These are phyloP conservation scores for Pseudogymnoascus sp. DNA, from an alignment of 2,329 filamentous ascomycete species.

Conservation along the genomic window DNA sequence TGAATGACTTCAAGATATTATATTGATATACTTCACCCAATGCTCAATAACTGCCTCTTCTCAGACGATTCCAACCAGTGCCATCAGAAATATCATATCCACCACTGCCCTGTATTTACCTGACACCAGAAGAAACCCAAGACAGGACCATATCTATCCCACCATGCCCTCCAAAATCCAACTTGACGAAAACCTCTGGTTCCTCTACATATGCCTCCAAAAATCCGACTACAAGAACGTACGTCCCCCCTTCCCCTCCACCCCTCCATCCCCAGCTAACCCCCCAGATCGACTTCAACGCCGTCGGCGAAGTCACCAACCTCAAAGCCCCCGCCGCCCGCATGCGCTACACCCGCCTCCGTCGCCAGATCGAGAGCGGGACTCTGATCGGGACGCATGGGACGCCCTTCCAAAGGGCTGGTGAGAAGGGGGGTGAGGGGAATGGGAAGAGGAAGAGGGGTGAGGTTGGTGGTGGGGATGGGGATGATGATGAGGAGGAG, in stretches of 20 bases:
- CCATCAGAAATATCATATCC: not conserved
- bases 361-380: slow-evolving; percentile 26
- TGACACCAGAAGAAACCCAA: too few species aligned
- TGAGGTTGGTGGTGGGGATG: too few species aligned
- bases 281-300: slow-evolving; percentile 34
- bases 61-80: not conserved
- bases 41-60: not conserved
- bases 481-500: too few species aligned
- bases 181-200: slow-evolving; percentile 33
- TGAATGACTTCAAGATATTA: not conserved
- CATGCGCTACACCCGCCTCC: slow-evolving; percentile 33
- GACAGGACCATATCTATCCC: not conserved
- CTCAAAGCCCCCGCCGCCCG: slow-evolving; percentile 32
- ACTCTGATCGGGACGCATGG: slow-evolving; percentile 17
- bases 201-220: slow-evolving; percentile 36
- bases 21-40: not conserved
- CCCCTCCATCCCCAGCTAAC: too few species aligned
- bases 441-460: too few species aligned
- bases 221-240: slow-evolving; percentile 33
- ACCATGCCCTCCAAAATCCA: slow-evolving; percentile 33
- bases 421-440: not conserved
- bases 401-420: slow-evolving; percentile 1
- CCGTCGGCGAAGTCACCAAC: slow-evolving; percentile 28
- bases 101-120: not conserved
- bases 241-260: too few species aligned